Base-by-base conservation (phyloP, 1,284 basidiomycete species). In the Singerocomus inundabilis region DNA sequence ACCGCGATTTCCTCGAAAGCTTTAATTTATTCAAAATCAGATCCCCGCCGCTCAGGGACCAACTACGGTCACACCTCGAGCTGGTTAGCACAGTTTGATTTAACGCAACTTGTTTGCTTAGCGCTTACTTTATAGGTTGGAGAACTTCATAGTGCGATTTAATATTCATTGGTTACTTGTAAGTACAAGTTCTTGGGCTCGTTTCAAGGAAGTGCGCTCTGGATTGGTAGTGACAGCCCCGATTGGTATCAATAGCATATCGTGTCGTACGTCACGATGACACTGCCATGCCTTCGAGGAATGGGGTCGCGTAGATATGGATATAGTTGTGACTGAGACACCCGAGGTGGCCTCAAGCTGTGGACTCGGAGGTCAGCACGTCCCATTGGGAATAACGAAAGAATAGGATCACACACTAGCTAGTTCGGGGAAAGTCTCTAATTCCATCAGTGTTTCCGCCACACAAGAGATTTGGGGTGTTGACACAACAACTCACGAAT, bases 261-360 rank as follows among this genome's bases (percentile, higher is more conserved):
- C 18, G 9, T 57, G 31, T 18, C 51, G 55, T 54, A 57, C 28
- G 9, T 28, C 28, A 48, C 31, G 6, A 41, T 28, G 33, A 8
- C 34, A 39, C 28, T 28, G 9, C 9, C 28, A 28, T 5, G 4
- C 45, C 34, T 44, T 44, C 12, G 25, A 37, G 11, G 30, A 7
- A 11, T 26, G 9, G 21, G n/a, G n/a, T n/a, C 26, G 9, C 31
- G 15, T 11, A 15, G 18, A 31, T 33, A 31, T 35, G 35, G 35
- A 24, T 52, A 32, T 26, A 18, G 12, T 15, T 21, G 13, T 8
- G 25, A 18, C 28, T n/a, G n/a, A 28, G 28, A 56, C n/a, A n/a
- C n/a, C n/a, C n/a, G n/a, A n/a, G n/a, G n/a, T n/a, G n/a, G n/a
- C n/a, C n/a, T n/a, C n/a, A n/a, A n/a, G n/a, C n/a, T n/a, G n/a